These are phyloP conservation scores for Irpex sp. DNA, from an alignment of 1,284 basidiomycete genomes.

Conservation along the genomic window DNA sequence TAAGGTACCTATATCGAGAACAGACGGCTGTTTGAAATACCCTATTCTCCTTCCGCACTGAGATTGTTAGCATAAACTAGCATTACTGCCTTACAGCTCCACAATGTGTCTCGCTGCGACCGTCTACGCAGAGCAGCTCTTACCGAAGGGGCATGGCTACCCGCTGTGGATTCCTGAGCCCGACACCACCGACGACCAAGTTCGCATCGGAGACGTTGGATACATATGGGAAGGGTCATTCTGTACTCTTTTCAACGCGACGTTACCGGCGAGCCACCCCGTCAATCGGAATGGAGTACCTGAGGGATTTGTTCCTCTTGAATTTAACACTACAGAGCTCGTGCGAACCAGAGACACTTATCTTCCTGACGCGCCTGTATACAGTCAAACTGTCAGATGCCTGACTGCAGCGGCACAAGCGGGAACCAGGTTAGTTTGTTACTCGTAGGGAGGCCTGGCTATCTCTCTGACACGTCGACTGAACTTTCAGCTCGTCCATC, in stretches of 20 bases:
- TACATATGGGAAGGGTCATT: conserved; percentile 13
- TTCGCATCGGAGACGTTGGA: conserved; percentile 12
- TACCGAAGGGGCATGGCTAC: conserved; percentile 13
- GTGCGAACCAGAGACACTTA: not conserved
- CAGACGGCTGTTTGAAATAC: no score
- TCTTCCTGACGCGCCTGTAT: not conserved
- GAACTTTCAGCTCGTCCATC: not conserved
- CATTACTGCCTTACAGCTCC: not conserved
- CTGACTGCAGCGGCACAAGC: not conserved
- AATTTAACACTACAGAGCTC: not conserved
- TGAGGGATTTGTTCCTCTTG: not conserved
- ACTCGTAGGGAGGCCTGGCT: not conserved
- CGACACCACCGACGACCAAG: not conserved
- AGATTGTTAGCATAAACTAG: no score
- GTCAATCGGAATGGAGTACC: not conserved
- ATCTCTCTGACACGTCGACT: not conserved
- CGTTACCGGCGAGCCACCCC: not conserved
- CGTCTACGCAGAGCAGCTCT: conserved; percentile 20
- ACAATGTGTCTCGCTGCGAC: not conserved
- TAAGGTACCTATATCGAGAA: no score
- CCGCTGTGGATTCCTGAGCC: conserved; percentile 17
- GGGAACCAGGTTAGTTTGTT: not conserved
- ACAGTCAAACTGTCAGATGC: not conserved
- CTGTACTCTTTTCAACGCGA: conserved; percentile 9
- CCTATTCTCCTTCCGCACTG: no score